A percentile compares a stretch with the other conserved stretches of the same genome.
phyloP scores from a whole-genome alignment of 768 basidiomycete species.

The Russula abietina region DNA sequence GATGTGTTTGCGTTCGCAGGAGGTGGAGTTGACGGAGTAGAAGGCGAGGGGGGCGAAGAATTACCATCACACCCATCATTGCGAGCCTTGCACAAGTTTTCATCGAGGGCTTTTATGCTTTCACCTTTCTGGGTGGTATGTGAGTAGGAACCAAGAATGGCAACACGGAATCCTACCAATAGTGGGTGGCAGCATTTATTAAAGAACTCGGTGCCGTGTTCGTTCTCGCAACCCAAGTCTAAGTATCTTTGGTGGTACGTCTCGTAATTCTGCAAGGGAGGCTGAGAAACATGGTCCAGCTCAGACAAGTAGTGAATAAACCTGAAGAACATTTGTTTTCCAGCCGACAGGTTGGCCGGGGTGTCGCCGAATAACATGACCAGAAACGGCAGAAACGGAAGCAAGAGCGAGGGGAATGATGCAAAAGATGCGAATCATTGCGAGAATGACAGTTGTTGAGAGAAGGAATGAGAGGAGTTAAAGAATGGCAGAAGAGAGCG shows the following conservation, averaged over 20 bases:
- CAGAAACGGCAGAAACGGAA: constrained; percentile 28
- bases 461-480: constrained; percentile 20
- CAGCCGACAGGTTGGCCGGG: constrained; percentile 40
- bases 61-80: constrained; percentile 31
- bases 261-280: constrained; percentile 40
- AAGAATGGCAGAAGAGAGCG: background rate
- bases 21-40: constrained; percentile 1
- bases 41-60: background rate
- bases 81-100: constrained; percentile 16
- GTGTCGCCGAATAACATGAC: background rate
- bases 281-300: constrained; percentile 10
- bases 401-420: constrained; percentile 42
- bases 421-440: constrained; percentile 32
- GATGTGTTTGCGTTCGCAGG: background rate
- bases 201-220: constrained; percentile 47
- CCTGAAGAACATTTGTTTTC: constrained; percentile 43
- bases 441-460: constrained; percentile 19
- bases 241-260: constrained; percentile 59
- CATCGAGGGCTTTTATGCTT: constrained; percentile 37
- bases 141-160: constrained; percentile 5
- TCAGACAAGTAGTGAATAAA: constrained; percentile 18
- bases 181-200: constrained; percentile 66
- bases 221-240: constrained; percentile 42
- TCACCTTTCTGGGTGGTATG: constrained; percentile 41
- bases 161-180: constrained; percentile 37